phyloP scores from a whole-genome alignment of 805 yeast species.

The Starmerella cellae region DNA sequence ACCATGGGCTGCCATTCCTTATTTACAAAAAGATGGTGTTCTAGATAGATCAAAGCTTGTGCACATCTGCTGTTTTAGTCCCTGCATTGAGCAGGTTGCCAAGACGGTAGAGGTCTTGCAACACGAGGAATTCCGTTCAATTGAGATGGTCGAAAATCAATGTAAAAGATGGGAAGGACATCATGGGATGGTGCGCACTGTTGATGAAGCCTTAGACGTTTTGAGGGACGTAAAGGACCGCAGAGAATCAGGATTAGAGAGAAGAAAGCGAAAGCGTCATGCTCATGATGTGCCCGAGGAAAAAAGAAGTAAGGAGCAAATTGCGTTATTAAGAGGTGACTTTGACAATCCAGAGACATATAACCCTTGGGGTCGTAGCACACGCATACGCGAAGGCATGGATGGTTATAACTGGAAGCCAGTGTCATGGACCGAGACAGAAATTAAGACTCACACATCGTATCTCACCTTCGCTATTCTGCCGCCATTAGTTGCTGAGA shows the following conservation, averaged over 20 bases:
- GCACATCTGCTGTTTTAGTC: conserved; percentile 87
- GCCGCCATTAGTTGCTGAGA: conserved; percentile 23
- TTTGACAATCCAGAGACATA: conserved; percentile 26
- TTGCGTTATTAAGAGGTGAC: conserved; percentile 13
- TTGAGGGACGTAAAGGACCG: conserved; percentile 66
- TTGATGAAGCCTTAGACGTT: conserved; percentile 69
- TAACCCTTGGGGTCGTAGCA: conserved; percentile 90
- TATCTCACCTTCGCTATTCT: conserved; percentile 76
- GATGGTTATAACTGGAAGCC: conserved; percentile 62
- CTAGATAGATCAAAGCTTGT: conserved; percentile 31
- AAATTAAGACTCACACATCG: conserved; percentile 86
- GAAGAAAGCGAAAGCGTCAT: conserved; percentile 22
- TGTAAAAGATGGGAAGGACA: conserved; percentile 82
- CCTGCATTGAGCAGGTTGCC: conserved; percentile 94
- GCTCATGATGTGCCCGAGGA: conserved; percentile 14
- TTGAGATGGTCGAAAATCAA: conserved; percentile 86
- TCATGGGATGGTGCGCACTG: conserved; percentile 68
- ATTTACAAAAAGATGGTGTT: conserved; percentile 32
- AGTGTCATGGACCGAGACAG: conserved; percentile 73
- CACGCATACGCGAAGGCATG: conserved; percentile 79
- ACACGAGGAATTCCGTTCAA: conserved; percentile 63
- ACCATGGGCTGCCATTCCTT: conserved; percentile 91
- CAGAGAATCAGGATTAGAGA: conserved; percentile 37
- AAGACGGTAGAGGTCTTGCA: conserved; percentile 68
- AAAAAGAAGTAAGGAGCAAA: conserved; percentile 19